Base-by-base conservation (phyloP, 129 eudicot species). In the Flaveria robusta region DNA sequence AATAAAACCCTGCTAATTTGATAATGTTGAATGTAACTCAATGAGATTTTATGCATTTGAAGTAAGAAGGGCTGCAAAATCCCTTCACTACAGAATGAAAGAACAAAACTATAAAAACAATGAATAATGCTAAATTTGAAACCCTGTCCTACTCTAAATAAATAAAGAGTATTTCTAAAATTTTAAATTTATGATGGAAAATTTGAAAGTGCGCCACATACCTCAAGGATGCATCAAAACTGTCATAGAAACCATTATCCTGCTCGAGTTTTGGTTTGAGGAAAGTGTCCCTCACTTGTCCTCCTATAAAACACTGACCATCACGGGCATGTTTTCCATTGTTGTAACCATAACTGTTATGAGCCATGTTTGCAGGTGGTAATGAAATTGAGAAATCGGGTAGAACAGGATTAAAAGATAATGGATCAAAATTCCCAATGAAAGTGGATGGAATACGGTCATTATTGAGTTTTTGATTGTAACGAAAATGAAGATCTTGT, bases 181-280 rank as follows among this genome's bases (percentile, higher is more conserved):
- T 49, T 47, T 59, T 55, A 20, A 27, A 26, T 64, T 78, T 67
- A 77, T 23, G 84, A 47, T n/a, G 41, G 86, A 72, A 77, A 82
- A 77, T 77, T 82, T 0, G 86, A 76, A 77, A 72, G 74, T 45
- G 74, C 46, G 5, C 37, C 79, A 68, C 82, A 64, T 71, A 71
- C 64, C 81, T 82, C 7, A 81, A 63, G 19, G 82, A 55, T 24
- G 81, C 72, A 69, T 81, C 79, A 70, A 76, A 43, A 41, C 71
- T 78, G 55, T 82, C 86, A 64, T 60, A 87, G 16, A 75, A 63
- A 54, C 65, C 70, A 16, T 82, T 80, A 43, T 84, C 83, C 66
- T 75, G 86, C 83, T 87, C 91, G 29, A 75, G 55, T 82, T 87
- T 84, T 16, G 88, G 93, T 55, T 67, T 81, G 56, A 85, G 3